Conservation (phyloP, 192 early-diverging fungal species). For the Linnemannia exigua region DNA sequence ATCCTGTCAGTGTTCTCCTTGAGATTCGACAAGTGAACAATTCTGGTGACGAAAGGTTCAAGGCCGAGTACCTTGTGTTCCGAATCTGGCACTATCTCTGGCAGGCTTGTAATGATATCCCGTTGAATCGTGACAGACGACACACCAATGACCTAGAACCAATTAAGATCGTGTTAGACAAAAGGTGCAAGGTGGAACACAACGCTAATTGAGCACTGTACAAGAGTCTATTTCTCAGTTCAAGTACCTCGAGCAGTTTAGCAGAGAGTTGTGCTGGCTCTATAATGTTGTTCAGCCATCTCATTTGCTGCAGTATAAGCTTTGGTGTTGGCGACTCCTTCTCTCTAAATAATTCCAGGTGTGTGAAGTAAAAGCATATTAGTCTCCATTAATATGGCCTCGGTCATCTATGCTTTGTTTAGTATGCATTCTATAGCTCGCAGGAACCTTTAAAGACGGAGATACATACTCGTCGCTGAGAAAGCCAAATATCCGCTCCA, state of each 20-base stretch:
- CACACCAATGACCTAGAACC: slow-evolving; percentile 66
- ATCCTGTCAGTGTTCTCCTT: not conserved
- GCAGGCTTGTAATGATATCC: slow-evolving; percentile 80
- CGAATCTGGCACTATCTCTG: slow-evolving; percentile 81
- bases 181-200: not conserved
- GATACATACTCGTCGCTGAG: slow-evolving; percentile 33
- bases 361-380: not conserved
- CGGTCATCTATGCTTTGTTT: slow-evolving; percentile 16
- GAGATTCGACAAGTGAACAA: not conserved
- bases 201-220: not conserved
- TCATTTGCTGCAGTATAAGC: slow-evolving; percentile 78
- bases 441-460: slow-evolving; percentile 61
- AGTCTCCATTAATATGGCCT: not conserved
- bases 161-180: not conserved
- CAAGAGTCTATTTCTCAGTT: not conserved
- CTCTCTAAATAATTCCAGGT: slow-evolving; percentile 46
- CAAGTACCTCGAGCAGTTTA: slow-evolving; percentile 74
- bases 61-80: slow-evolving; percentile 65
- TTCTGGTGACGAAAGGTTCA: not conserved
- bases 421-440: not conserved
- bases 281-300: slow-evolving; percentile 82
- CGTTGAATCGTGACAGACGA: slow-evolving; percentile 75
- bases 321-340: slow-evolving; percentile 64
- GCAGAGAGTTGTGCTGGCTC: slow-evolving; percentile 70
- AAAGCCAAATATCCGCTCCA: slow-evolving; percentile 59